Evolutionary conservation across 2,329 filamentous ascomycete genomes (phyloP).

Genomic region (Coccinonectria pachysandricola): DNA sequence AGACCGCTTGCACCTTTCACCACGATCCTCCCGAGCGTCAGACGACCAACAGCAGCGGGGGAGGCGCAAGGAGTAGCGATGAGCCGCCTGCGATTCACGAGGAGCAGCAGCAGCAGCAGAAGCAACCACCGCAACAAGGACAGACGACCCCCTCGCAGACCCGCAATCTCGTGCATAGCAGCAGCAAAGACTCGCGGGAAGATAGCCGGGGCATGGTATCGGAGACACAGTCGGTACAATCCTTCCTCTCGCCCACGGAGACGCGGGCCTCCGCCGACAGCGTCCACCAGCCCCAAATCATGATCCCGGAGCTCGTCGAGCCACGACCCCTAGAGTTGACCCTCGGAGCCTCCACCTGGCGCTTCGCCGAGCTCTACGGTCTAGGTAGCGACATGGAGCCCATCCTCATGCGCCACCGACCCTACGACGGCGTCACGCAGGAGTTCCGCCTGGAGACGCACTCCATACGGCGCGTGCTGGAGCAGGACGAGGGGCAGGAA

Average conservation of each 20-base stretch:
- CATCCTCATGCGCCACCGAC: slow-evolving; percentile 28
- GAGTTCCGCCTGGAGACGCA: slow-evolving; percentile 44
- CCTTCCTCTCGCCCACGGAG: slow-evolving; percentile 17
- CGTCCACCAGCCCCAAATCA: slow-evolving; percentile 6
- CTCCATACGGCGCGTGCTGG: slow-evolving; percentile 47
- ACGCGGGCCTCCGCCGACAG: slow-evolving; percentile 17
- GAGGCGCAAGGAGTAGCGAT: slow-evolving; percentile 9
- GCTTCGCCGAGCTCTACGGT: slow-evolving; percentile 24
- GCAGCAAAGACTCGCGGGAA: slow-evolving; percentile 13
- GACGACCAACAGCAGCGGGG: slow-evolving; percentile 9
- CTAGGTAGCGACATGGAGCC: slow-evolving; percentile 25
- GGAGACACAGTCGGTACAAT: slow-evolving; percentile 13
- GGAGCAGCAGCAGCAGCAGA: slow-evolving; percentile 4
- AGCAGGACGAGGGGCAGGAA: slow-evolving; percentile 32
- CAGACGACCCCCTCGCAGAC: not conserved
- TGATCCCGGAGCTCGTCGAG: slow-evolving; percentile 7
- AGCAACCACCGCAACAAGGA: slow-evolving; percentile 1
- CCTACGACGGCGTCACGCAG: slow-evolving; percentile 37
- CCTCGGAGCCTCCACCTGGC: slow-evolving; percentile 14
- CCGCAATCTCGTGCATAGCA: not conserved
- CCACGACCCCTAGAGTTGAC: slow-evolving; percentile 12
- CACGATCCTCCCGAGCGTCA: slow-evolving; percentile 20
- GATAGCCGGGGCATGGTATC: slow-evolving; percentile 14
- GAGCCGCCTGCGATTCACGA: slow-evolving; percentile 7
- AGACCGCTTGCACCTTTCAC: slow-evolving; percentile 20